Conservation (phyloP, 192 early-diverging fungal species). For the Cetraspora pellucida region DNA sequence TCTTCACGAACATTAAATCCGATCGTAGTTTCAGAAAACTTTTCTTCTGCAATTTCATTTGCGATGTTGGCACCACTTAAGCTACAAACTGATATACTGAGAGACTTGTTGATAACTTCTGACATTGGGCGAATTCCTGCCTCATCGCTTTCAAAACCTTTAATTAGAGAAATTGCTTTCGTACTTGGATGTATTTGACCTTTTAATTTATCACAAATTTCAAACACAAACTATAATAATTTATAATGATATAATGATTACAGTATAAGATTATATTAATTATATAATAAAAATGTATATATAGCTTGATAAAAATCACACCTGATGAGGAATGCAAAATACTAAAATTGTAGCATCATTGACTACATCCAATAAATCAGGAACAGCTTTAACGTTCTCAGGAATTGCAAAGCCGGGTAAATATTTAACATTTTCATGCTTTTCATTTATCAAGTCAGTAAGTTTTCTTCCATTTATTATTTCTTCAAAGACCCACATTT, state of each 20-base stretch:
- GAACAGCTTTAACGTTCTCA: slow-evolving; percentile 80
- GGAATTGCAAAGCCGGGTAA: slow-evolving; percentile 87
- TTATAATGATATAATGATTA: neutral
- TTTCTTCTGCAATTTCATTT: slow-evolving; percentile 88
- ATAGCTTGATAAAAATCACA: slow-evolving; percentile 30
- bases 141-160: slow-evolving; percentile 83
- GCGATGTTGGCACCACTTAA: slow-evolving; percentile 98
- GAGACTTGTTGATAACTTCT: slow-evolving; percentile 52
- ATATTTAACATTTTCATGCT: slow-evolving; percentile 91
- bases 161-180: slow-evolving; percentile 94
- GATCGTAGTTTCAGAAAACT: slow-evolving; percentile 96
- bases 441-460: slow-evolving; percentile 92
- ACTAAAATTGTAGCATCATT: slow-evolving; percentile 87
- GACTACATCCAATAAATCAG: slow-evolving; percentile 78
- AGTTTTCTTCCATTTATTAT: slow-evolving; percentile 78
- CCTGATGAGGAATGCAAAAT: slow-evolving; percentile 94
- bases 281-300: neutral
- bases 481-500: slow-evolving; percentile 98
- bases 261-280: neutral
- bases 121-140: slow-evolving; percentile 80
- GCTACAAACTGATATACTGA: slow-evolving; percentile 78
- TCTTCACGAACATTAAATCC: slow-evolving; percentile 72
- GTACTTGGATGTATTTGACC: slow-evolving; percentile 70
- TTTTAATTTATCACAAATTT: slow-evolving; percentile 80
- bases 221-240: slow-evolving; percentile 72